These are phyloP conservation scores for Bipolaris cookei DNA, from an alignment of 2,329 filamentous ascomycete genomes.

Conservation along the genomic window DNA sequence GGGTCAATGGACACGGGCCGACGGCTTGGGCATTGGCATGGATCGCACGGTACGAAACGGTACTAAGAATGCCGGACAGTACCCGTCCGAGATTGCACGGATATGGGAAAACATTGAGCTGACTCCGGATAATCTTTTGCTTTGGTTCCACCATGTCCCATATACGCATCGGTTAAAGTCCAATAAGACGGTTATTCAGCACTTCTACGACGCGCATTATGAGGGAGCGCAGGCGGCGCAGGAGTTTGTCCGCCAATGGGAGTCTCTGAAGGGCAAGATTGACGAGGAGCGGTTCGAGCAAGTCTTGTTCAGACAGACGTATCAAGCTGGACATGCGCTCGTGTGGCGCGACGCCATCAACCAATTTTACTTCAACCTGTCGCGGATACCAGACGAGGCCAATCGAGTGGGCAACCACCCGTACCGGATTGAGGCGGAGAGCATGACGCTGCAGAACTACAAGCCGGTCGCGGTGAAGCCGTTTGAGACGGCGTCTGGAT, in stretches of 20 bases:
- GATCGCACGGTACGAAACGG: constrained; percentile 73
- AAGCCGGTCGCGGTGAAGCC: constrained; percentile 60
- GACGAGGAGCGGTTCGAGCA: constrained; percentile 67
- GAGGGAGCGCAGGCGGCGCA: constrained; percentile 66
- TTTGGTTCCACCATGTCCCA: constrained; percentile 78
- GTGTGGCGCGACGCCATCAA: constrained; percentile 74
- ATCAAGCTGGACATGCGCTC: constrained; percentile 72
- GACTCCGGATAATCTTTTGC: constrained; percentile 70
- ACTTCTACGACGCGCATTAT: constrained; percentile 70
- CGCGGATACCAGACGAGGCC: constrained; percentile 63
- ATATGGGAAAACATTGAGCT: constrained; percentile 66
- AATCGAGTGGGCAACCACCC: constrained; percentile 66
- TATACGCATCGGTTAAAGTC: constrained; percentile 68
- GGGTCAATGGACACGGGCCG: constrained; percentile 75
- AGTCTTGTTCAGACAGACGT: constrained; percentile 64
- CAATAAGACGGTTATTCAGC: constrained; percentile 71
- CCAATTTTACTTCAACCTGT: constrained; percentile 68
- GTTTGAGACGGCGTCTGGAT: constrained; percentile 65
- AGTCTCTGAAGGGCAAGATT: constrained; percentile 61
- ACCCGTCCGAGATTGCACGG: constrained; percentile 65
- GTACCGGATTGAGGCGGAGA: constrained; percentile 72
- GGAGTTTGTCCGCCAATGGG: constrained; percentile 63
- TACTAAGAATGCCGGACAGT: constrained; percentile 70
- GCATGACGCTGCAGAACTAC: constrained; percentile 68
- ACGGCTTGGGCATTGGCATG: constrained; percentile 68